Base-by-base conservation (phyloP, 345 rosid species). In the Rhodomyrtus tomentosa region DNA sequence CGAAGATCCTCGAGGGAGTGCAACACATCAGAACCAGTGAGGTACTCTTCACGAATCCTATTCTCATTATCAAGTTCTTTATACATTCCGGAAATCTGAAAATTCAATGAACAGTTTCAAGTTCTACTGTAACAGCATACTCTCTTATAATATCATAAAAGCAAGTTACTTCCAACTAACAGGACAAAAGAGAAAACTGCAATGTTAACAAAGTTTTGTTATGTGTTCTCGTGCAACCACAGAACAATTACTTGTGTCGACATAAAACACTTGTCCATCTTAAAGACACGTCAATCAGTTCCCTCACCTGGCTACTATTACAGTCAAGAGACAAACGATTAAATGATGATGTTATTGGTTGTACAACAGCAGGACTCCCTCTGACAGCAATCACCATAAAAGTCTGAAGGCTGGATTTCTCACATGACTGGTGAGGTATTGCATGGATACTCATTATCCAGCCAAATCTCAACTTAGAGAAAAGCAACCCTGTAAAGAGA, bases 21-120 rank as follows among this genome's bases (percentile, higher is more conserved):
- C 84, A 91, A 68, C 84, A 93, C 80, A 83, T 94, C 96, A 85
- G 93, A 89, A 62, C 95, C 95, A 85, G 86, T 86, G 81, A 88
- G 92, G 86, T 92, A 91, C 79, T 93, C 92, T 84, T 55, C 89
- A 87, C 98, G 97, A 87, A 92, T 88, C 84, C 68, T 85, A 86
- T 96, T 94, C 92, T 96, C 99, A 83, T 83, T 90, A 84, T 92
- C 93, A 50, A 96, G 90, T 86, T 95, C 99, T 89, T 94, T 92
- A 87, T 58, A 85, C 88, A 96, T 91, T 83, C 96, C 98, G 80
- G 88, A 81, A 50, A 90, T 93, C 99, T 96, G 90, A 83, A 91
- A 87, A 83, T 80, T 76, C 40, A 89, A 81, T 51, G 81, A 84
- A 25, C 48, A 50, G 24, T 32, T 38, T 55, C 25, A 29, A 29